Evolutionary conservation across 2,329 filamentous ascomycete genomes (phyloP), one percentile per base, ranked within the genome.

Genomic region (Clarireedia paspali): DNA sequence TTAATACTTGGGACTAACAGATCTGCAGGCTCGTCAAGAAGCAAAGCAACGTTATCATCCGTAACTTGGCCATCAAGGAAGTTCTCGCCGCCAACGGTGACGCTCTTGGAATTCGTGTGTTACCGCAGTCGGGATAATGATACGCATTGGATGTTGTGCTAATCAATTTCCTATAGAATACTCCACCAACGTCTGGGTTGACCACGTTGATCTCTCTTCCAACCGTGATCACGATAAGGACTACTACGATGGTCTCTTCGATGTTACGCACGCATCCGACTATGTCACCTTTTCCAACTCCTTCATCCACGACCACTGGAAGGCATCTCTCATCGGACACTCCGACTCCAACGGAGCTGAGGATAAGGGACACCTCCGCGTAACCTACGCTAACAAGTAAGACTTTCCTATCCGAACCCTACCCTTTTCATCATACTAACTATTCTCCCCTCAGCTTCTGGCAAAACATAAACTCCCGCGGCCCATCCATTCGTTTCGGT

Each of bases 31-130:
- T 53, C 51, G 27, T 53, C 14, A 48, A 40, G n/a, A 44, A 69
- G 9, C 26, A 68, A 23, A 73, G 64, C 55, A 83, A 83, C 60
- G 79, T 83, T 52, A 81, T 83, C 54, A 65, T 83, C 51, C 77
- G 76, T 44, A 83, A 83, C 70, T 65, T 83, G 38, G 77, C 76
- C 60, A 74, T 81, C 59, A 66, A 72, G 59, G 75, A 78, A 55
- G 75, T 80, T 2, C 70, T 73, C 6, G 67, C 71, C 5, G 70
- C 72, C 30, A 61, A 63, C 46, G 77, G 76, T 47, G 80, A 83
- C 66, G 77, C 42, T 17, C 72, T 83, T 52, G 73, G 74, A 3
- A 72, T 81, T 4, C 73, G 81, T 59, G 63, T 65, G 2, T 71
- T 20, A 20, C 20, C 73, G 2, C 4, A 27, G 5, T 14, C 7